These are phyloP conservation scores for Phlegmacium glaucopus DNA, from an alignment of 768 basidiomycete species.

Conservation along the genomic window DNA sequence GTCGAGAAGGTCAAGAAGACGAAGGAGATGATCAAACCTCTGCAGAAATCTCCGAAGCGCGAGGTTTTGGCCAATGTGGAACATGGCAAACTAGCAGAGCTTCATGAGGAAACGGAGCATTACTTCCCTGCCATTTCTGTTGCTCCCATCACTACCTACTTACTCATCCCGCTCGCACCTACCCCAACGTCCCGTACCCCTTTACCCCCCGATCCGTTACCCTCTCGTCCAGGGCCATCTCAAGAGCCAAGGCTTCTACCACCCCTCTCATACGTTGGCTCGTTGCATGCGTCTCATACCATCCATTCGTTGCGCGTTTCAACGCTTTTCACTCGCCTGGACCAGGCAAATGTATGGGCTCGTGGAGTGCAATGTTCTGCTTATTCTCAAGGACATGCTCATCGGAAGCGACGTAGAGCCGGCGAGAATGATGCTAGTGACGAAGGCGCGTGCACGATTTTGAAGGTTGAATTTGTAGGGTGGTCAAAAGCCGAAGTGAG, in stretches of 20 bases:
- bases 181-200: slow-evolving; percentile 68
- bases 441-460: slow-evolving; percentile 59
- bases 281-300: slow-evolving; percentile 49
- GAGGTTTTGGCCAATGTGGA: slow-evolving; percentile 2
- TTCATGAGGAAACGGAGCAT: slow-evolving; percentile 42
- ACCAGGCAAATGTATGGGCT: slow-evolving; percentile 66
- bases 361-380: slow-evolving; percentile 57
- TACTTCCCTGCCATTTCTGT: slow-evolving; percentile 51
- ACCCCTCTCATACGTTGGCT: slow-evolving; percentile 49
- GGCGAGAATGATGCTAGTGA: slow-evolving; percentile 16
- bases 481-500: slow-evolving; percentile 69
- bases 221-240: slow-evolving; percentile 8
- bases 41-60: slow-evolving; percentile 1
- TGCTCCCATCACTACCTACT: slow-evolving; percentile 52
- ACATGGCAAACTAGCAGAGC: slow-evolving; percentile 9
- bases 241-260: slow-evolving; percentile 29
- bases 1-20: slow-evolving; percentile 21
- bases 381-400: slow-evolving; percentile 43
- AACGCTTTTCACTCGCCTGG: slow-evolving; percentile 67
- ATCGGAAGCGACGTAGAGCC: slow-evolving; percentile 5
- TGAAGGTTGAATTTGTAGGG: slow-evolving; percentile 69
- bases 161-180: slow-evolving; percentile 76
- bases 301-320: slow-evolving; percentile 63
- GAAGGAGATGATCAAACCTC: slow-evolving; percentile 33
- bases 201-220: slow-evolving; percentile 33